phyloP scores from a whole-genome alignment of 805 yeast species.

The Kuraishia capsulata region DNA sequence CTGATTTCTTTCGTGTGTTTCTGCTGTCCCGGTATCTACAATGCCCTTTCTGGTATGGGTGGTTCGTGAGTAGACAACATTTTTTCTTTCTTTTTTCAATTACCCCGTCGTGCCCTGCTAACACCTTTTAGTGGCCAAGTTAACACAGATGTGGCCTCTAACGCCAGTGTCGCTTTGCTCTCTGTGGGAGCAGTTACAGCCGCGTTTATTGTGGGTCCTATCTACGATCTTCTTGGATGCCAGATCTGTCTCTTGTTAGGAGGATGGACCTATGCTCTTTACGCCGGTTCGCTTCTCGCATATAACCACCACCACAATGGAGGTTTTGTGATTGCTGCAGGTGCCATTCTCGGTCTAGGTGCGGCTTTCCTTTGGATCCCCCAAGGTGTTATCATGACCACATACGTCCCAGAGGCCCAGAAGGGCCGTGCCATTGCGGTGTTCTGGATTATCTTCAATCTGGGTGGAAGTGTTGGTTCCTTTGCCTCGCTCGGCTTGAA shows the following conservation, averaged over 20 bases:
- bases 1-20: constrained; percentile 18
- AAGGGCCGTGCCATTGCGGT: constrained; percentile 43
- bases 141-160: constrained; percentile 15
- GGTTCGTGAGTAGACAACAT: no score
- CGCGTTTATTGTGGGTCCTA: constrained; percentile 18
- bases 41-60: constrained; percentile 32
- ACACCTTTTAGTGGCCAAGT: no score
- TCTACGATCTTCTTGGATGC: constrained; percentile 18
- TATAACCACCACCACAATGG: constrained; percentile 32
- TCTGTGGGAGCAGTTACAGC: constrained; percentile 16
- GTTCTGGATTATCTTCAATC: constrained; percentile 50
- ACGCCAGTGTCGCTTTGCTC: constrained; percentile 18
- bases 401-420: constrained; percentile 37
- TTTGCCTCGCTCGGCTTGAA: constrained; percentile 45
- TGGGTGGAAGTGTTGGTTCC: constrained; percentile 49
- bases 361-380: constrained; percentile 49
- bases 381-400: constrained; percentile 44
- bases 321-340: constrained; percentile 44
- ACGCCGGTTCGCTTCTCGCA: constrained; percentile 38
- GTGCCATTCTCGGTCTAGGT: constrained; percentile 45
- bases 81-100: no score
- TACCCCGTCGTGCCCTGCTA: no score
- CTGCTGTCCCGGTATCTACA: constrained; percentile 24
- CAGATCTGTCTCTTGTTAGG: constrained; percentile 6
- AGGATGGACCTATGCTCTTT: constrained; percentile 28